phyloP scores from a whole-genome alignment of 1,284 basidiomycete species.

The Rhodotorula sp. region DNA sequence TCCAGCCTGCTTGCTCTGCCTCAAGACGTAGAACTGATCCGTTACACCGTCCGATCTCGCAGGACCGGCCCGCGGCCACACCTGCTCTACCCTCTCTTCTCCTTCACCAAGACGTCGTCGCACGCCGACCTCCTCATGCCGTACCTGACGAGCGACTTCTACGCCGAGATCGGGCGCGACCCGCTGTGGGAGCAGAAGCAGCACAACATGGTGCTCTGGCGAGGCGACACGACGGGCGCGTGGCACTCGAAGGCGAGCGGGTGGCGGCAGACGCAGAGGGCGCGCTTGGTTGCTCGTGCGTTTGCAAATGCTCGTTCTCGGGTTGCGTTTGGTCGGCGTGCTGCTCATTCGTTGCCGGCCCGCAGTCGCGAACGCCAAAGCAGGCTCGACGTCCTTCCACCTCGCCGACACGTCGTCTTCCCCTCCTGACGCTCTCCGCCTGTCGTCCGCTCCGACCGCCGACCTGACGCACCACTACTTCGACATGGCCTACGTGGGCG shows the following conservation, averaged over 20 bases:
- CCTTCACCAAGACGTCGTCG: constrained; percentile 42
- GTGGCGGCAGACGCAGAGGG: constrained; percentile 31
- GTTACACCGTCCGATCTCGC: neutral
- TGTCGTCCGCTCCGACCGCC: neutral
- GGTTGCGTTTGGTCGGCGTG: neutral
- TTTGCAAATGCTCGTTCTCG: neutral
- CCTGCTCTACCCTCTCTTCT: constrained; percentile 44
- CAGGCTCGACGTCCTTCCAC: constrained; percentile 14
- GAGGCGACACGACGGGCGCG: constrained; percentile 52
- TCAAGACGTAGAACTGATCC: neutral
- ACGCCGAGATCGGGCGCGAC: constrained; percentile 32
- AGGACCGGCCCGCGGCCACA: constrained; percentile 34
- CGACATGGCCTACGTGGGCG: constrained; percentile 33
- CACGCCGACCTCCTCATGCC: constrained; percentile 45
- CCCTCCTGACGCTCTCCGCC: constrained; percentile 21
- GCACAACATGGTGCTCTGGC: constrained; percentile 49
- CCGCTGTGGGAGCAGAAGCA: constrained; percentile 53
- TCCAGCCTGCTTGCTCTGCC: no score
- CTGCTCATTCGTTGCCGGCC: neutral
- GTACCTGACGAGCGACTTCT: constrained; percentile 41
- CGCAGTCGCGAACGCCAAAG: constrained; percentile 14
- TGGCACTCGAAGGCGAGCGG: constrained; percentile 19
- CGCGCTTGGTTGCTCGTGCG: constrained; percentile 32
- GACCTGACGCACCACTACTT: constrained; percentile 27
- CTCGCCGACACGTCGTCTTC: constrained; percentile 11